phyloP scores from a whole-genome alignment of 192 early-diverging fungal species.

The Spizellomyces sp. region DNA sequence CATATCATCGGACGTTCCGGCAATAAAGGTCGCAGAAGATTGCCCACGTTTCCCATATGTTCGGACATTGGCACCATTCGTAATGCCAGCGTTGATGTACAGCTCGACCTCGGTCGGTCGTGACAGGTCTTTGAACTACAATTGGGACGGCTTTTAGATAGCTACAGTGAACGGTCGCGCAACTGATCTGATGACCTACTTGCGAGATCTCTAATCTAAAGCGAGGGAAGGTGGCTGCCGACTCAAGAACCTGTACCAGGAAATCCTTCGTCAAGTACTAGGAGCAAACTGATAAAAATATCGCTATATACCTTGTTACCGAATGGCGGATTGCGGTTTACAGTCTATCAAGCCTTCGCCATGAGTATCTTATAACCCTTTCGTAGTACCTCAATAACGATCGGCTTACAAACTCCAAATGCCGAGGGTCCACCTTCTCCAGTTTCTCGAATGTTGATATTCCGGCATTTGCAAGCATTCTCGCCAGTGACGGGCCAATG shows the following conservation, averaged over 20 bases:
- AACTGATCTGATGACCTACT: slow-evolving; percentile 21
- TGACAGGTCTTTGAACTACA: slow-evolving; percentile 29
- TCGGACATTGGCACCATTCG: slow-evolving; percentile 28
- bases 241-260: slow-evolving; percentile 31
- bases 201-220: slow-evolving; percentile 33
- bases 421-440: slow-evolving; percentile 33
- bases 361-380: not conserved
- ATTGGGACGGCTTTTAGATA: not conserved
- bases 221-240: slow-evolving; percentile 28
- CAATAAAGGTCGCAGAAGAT: slow-evolving; percentile 24
- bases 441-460: slow-evolving; percentile 50
- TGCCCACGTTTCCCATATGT: slow-evolving; percentile 31
- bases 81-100: slow-evolving; percentile 26
- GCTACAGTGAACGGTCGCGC: not conserved
- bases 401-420: slow-evolving; percentile 53
- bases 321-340: slow-evolving; percentile 60
- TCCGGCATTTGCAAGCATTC: slow-evolving; percentile 47
- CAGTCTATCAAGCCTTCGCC: slow-evolving; percentile 27
- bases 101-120: slow-evolving; percentile 37
- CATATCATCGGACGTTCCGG: slow-evolving; percentile 24
- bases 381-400: too few relatives aligned
- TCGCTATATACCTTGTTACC: slow-evolving; percentile 52
- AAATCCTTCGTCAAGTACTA: not conserved
- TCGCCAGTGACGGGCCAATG: slow-evolving; percentile 55
- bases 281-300: not conserved